Base-by-base conservation (phyloP, 106 monocot genomes). In the Acanthochlamys bracteata region DNA sequence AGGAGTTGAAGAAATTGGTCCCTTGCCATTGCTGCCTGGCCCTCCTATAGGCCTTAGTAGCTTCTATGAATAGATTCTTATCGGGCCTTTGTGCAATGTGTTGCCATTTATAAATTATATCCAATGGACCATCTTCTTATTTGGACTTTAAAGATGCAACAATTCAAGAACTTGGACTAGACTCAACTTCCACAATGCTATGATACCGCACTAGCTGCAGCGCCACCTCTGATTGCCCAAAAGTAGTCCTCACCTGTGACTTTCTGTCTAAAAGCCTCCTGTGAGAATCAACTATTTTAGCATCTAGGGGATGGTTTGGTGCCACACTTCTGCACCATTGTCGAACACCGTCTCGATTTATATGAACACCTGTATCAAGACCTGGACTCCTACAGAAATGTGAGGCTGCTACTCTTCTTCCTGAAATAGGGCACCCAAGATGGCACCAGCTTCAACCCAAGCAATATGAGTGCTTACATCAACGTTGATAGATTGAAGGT, bases 361-460 rank as follows among this genome's bases (percentile, higher is more conserved):
- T 74, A 60, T 79, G 79, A 33, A 73, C 79, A 0, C 79, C 74
- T 42, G 27, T 57, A 55, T 74, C 79, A 22, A 79, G 70, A 20
- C 74, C 69, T 4, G 70, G 53, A 65, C 74, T 2, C 79, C 79
- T 1, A 65, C 79, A 7, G 79, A 25, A 79, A 71, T 11, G 47
- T 74, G 24, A 74, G 41, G 3, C 72, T 59, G 0, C 21, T 42
- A 40, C 64, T 62, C 15, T 66, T 49, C 15, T 45, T 20, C 12
- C 74, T 75, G 45, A 59, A 60, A 79, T 87, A 87, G 12, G 77
- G 51, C 56, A 83, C 71, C 87, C 3, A 87, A 41, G 0, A 83
- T 83, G 19, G 80, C 87, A 42, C 87, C 87, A 0, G 87, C 46
- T 68, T 83, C 71, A 25, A 80, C 83, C 87, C 83, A 87, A 14